phyloP scores from a whole-genome alignment of 257 asterid species.

The Leonotis leonurus region DNA sequence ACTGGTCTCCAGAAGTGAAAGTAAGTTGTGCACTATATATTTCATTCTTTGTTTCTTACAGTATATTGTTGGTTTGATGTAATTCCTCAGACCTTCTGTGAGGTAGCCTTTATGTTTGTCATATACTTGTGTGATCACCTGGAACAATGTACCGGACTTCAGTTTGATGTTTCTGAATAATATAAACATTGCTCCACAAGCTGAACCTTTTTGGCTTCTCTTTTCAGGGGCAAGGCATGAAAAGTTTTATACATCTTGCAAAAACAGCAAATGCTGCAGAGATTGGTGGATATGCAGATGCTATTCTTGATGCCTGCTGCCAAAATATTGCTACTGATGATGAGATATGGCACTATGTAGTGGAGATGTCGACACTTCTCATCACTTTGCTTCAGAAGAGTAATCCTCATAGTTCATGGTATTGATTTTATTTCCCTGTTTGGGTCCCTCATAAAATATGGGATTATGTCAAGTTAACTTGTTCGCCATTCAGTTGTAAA shows the following conservation, averaged over 20 bases:
- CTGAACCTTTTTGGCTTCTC: conserved; percentile 14
- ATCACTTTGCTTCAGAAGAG: conserved; percentile 56
- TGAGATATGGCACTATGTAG: conserved; percentile 65
- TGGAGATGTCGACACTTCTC: conserved; percentile 86
- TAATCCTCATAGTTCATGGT: conserved; percentile 92
- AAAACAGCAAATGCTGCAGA: conserved; percentile 56
- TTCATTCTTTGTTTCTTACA: background rate
- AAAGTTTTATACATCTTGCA: conserved; percentile 68
- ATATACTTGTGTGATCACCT: no score
- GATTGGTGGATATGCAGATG: conserved; percentile 75
- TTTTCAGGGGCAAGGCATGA: conserved; percentile 85
- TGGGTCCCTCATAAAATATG: background rate
- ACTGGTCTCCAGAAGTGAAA: conserved; percentile 94
- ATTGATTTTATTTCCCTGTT: conserved; percentile 14
- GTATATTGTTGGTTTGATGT: background rate
- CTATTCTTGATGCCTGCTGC: conserved; percentile 84
- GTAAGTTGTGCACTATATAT: conserved; percentile 31
- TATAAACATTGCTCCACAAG: background rate
- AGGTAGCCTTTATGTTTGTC: no score
- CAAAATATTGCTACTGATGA: conserved; percentile 81
- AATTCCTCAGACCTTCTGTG: no score
- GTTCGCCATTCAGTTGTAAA: background rate
- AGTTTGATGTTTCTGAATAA: background rate
- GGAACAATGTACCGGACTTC: no score
- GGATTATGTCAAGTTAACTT: background rate